phyloP scores from a whole-genome alignment of 139 green algal genomes.

The Auxenochlorella protothecoides region DNA sequence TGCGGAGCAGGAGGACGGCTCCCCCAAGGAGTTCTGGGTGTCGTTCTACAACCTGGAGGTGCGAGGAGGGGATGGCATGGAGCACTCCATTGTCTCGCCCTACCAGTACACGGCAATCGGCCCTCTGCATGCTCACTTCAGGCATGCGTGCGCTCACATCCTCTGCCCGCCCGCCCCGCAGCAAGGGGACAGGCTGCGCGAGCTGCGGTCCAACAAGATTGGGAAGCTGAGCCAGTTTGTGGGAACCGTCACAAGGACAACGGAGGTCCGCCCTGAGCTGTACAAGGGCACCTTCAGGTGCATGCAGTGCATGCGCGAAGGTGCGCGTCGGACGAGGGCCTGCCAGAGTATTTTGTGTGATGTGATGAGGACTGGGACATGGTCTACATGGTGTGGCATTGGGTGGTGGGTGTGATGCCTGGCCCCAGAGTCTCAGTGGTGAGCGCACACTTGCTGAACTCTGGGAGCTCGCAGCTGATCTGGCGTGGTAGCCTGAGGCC shows the following conservation, averaged over 20 bases:
- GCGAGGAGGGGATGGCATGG: not conserved
- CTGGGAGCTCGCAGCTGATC: too few species aligned
- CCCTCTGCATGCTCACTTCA: slow-evolving; percentile 19
- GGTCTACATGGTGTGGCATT: too few species aligned
- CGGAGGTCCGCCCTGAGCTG: slow-evolving; percentile 91
- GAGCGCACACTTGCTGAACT: too few species aligned
- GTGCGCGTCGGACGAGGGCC: not conserved
- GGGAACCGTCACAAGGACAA: slow-evolving; percentile 90
- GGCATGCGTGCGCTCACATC: not conserved
- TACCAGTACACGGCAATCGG: not conserved
- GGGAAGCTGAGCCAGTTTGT: slow-evolving; percentile 46
- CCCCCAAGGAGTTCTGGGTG: slow-evolving; percentile 76
- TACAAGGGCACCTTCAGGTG: slow-evolving; percentile 86
- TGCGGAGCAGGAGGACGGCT: slow-evolving; percentile 33
- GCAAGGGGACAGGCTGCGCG: slow-evolving; percentile 24
- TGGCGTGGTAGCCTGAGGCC: too few species aligned
- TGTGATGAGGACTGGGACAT: too few species aligned
- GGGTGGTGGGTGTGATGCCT: too few species aligned
- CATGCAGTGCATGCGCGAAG: slow-evolving; percentile 53
- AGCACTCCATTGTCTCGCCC: slow-evolving; percentile 40
- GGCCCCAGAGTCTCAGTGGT: too few species aligned
- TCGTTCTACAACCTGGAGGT: slow-evolving; percentile 59
- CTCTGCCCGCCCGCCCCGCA: not conserved
- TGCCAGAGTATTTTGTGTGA: too few species aligned
- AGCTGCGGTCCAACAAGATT: slow-evolving; percentile 30